A percentile compares a stretch with the other conserved stretches of the same genome.
Evolutionary conservation across 306 rosid species (phyloP).

Genomic region (Adenanthera pavonina): DNA sequence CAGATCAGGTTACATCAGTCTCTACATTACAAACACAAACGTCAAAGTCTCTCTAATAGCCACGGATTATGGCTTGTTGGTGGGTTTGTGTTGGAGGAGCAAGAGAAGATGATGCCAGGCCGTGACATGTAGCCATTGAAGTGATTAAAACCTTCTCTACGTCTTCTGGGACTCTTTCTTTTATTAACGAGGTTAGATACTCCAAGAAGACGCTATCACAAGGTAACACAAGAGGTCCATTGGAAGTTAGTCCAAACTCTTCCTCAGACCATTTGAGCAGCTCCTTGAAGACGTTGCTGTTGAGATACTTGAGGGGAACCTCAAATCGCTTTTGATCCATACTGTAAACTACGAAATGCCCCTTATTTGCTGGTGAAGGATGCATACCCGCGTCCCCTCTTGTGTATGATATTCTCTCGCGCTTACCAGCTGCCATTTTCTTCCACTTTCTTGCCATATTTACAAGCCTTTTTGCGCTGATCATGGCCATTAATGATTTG

Average conservation of each 20-base stretch:
- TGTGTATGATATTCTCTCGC: not conserved
- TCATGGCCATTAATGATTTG: not conserved
- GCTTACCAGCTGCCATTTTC: slow-evolving; percentile 14
- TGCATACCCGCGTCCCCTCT: not conserved
- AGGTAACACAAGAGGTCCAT: not conserved
- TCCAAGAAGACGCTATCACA: slow-evolving; percentile 3
- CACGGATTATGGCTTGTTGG: not conserved
- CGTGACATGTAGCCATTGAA: slow-evolving; percentile 1
- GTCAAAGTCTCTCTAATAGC: not conserved
- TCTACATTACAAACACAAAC: not conserved
- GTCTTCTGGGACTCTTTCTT: not conserved
- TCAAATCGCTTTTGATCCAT: not conserved
- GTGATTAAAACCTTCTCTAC: not conserved
- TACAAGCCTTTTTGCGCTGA: not conserved
- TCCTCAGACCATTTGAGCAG: slow-evolving; percentile 15
- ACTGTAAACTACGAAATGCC: slow-evolving; percentile 20
- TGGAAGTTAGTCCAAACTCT: not conserved
- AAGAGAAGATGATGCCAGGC: slow-evolving; percentile 10
- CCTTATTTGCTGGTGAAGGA: not conserved
- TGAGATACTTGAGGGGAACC: slow-evolving; percentile 22
- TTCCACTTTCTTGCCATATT: slow-evolving; percentile 12
- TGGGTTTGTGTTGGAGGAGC: not conserved
- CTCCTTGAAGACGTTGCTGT: slow-evolving; percentile 12
- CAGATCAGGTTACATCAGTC: not conserved
- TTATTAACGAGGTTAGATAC: not conserved